phyloP scores from a whole-genome alignment of 345 rosid genomes.

The Populus ilicifolia region DNA sequence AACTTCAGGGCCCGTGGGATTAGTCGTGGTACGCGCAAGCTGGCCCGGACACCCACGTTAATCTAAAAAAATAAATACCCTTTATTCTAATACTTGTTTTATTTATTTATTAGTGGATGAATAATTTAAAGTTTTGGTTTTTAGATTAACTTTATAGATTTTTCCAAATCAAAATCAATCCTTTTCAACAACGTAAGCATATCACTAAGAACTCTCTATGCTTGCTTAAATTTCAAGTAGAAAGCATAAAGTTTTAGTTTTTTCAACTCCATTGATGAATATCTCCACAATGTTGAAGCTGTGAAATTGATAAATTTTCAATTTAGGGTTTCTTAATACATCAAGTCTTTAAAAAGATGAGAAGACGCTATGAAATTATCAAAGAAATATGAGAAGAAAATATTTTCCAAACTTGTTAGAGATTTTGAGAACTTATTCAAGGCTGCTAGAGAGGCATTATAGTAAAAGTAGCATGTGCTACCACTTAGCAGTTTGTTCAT shows the following conservation, averaged over 20 bases:
- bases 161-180: background rate
- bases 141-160: background rate
- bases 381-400: no score
- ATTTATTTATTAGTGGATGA: background rate
- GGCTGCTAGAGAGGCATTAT: no score
- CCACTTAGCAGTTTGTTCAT: no score
- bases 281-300: conserved; percentile 69
- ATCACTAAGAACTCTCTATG: background rate
- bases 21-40: no score
- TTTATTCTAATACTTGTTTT: background rate
- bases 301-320: conserved; percentile 64
- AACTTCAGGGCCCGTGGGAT: no score
- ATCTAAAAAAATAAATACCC: no score
- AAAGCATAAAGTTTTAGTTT: background rate
- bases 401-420: no score
- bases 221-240: background rate
- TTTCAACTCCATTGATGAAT: conserved; percentile 53
- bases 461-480: no score
- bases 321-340: background rate
- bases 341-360: no score
- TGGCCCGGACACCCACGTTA: no score
- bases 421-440: no score
- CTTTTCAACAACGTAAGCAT: background rate
- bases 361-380: no score
- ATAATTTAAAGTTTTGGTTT: background rate